Base-by-base conservation (phyloP, 2,329 filamentous ascomycete species). In the Colletotrichum agaves region DNA sequence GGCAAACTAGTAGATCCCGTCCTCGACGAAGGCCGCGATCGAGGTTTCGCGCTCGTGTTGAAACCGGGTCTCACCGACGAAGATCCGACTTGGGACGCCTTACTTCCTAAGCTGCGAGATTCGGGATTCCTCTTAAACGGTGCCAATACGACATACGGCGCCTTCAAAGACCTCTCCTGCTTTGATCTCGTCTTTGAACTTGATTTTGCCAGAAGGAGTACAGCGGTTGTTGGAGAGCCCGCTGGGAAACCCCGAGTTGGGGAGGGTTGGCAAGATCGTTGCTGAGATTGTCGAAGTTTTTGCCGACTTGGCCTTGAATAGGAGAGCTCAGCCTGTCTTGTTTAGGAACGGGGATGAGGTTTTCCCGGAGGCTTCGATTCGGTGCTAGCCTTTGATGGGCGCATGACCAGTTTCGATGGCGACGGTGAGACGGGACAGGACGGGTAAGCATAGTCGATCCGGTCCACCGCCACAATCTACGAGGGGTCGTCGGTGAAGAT, bases 1-100 rank as follows among this genome's bases (percentile, higher is more conserved):
- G 83, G 83, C 5, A 64, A 69, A 1, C 57, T 82, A 0, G 74
- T 76, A 43, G 74, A 74, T 3, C 74, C 77, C 0, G 76, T 73
- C 3, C 71, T 76, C 4, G 67, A 70, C 19, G 63, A 63, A 2
- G 77, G 77, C 0, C 69, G 78, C 1, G 47, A 71, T 3, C 71
- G 72, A 31, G 76, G 78, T 0, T 78, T 80, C 53, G 56, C 77
- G 1, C 69, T 77, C 0, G 70, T 79, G 4, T 78, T 79, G 0
- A 73, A 76, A 4, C 71, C 72, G 1, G 67, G 69, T 2, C 78
- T 80, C 44, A 43, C 61, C 5, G 39, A 65, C 5, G 71, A 78
- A 10, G 78, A 80, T 19, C 56, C 67, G 0, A 77, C 78, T 0
- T 80, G 78, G 80, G 59, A 71, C 21, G 59, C 67, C 7, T 75